phyloP scores from a whole-genome alignment of 495 filamentous ascomycete species.

The Xylaria nigripes region DNA sequence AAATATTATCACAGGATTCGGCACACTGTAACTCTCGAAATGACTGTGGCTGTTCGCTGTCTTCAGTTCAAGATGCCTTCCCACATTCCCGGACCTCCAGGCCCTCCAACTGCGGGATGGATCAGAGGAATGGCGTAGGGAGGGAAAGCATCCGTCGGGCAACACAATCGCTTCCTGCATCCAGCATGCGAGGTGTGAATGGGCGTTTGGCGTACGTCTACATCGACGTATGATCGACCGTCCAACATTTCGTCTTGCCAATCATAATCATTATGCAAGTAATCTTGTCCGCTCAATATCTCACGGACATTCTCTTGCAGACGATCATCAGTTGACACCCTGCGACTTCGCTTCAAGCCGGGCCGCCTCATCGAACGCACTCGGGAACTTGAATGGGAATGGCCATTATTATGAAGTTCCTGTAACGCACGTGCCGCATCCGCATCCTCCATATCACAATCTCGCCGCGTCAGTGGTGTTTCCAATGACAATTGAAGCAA shows the following conservation, averaged over 20 bases:
- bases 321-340: constrained; percentile 55
- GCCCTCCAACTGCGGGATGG: constrained; percentile 34
- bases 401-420: constrained; percentile 47
- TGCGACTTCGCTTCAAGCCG: constrained; percentile 59
- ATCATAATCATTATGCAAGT: constrained; percentile 14
- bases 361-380: constrained; percentile 15
- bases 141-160: constrained; percentile 36
- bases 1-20: constrained; percentile 28
- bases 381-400: constrained; percentile 30
- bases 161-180: constrained; percentile 54
- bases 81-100: constrained; percentile 55
- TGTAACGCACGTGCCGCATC: constrained; percentile 63
- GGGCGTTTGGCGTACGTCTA: constrained; percentile 27
- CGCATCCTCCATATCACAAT: constrained; percentile 41
- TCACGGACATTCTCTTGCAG: constrained; percentile 71
- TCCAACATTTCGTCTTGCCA: constrained; percentile 34
- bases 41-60: background rate
- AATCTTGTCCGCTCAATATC: constrained; percentile 34
- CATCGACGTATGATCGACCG: constrained; percentile 13
- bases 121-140: constrained; percentile 26
- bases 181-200: constrained; percentile 25
- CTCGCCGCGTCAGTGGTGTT: constrained; percentile 35
- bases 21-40: constrained; percentile 11
- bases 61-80: constrained; percentile 42
- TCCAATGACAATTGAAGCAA: constrained; percentile 46